Conservation (phyloP, 2,329 filamentous ascomycete species). For the Malbranchea cinnamomea region DNA sequence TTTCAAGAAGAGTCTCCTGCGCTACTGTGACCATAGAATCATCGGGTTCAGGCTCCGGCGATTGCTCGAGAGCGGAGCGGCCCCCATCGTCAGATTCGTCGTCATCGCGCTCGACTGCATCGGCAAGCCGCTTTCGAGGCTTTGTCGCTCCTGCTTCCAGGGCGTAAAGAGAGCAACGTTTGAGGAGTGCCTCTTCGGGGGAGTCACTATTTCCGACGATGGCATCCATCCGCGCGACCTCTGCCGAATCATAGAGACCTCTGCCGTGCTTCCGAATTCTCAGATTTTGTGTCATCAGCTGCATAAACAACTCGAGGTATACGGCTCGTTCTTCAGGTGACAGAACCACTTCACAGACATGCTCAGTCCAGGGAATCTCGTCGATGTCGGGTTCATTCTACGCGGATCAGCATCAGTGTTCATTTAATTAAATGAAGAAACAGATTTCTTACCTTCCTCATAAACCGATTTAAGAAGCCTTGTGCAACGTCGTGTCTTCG, state of each 20-base stretch:
- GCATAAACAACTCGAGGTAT: conserved; percentile 42
- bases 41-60: no score
- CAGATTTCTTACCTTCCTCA: conserved; percentile 24
- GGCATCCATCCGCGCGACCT: conserved; percentile 28
- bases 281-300: conserved; percentile 38
- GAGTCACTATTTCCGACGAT: conserved; percentile 31
- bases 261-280: conserved; percentile 17
- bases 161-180: conserved; percentile 27
- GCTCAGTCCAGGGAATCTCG: conserved; percentile 31
- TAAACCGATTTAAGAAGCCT: conserved; percentile 39
- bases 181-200: conserved; percentile 40
- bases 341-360: conserved; percentile 30
- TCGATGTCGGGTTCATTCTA: conserved; percentile 30
- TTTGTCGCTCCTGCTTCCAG: not conserved
- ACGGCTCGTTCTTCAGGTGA: conserved; percentile 35
- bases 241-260: conserved; percentile 15
- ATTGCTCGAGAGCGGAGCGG: conserved; percentile 16
- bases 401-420: conserved; percentile 4
- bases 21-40: not conserved
- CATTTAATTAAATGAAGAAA: not conserved
- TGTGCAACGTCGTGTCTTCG: conserved; percentile 39
- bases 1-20: conserved; percentile 14
- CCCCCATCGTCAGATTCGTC: conserved; percentile 10
- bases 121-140: not conserved
- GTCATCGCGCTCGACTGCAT: conserved; percentile 1